These are phyloP conservation scores for Agrostemma githago DNA, from an alignment of 148 eudicot species.

Conservation along the genomic window DNA sequence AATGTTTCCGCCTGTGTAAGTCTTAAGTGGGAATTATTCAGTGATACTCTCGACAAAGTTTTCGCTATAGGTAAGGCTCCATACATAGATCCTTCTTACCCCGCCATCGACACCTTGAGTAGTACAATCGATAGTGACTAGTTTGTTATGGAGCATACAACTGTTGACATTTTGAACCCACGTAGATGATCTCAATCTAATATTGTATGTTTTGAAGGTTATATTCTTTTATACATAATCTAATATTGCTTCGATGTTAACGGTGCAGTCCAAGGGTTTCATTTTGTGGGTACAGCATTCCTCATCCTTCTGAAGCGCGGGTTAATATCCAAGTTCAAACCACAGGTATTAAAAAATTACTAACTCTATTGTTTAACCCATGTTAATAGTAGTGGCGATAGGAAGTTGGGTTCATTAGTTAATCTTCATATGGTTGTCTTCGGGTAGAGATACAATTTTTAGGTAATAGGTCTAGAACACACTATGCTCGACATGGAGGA, in stretches of 20 bases:
- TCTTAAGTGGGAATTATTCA: neutral
- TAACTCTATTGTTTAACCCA: neutral
- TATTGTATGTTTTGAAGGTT: neutral
- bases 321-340: constrained; percentile 93
- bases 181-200: neutral
- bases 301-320: constrained; percentile 88
- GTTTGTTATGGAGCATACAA: neutral
- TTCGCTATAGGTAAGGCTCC: neutral
- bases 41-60: neutral
- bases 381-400: neutral
- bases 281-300: constrained; percentile 90
- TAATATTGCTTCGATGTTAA: neutral
- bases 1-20: neutral
- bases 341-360: constrained; percentile 43
- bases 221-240: no score
- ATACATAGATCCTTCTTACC: no score
- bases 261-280: constrained; percentile 78
- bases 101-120: neutral
- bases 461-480: no score
- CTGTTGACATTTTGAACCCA: neutral
- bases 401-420: neutral
- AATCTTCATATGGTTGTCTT: neutral
- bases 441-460: neutral
- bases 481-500: no score
- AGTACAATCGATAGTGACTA: neutral